Percentiles rank a stretch among this genome's conserved stretches.
Evolutionary conservation across 2,329 filamentous ascomycete species (phyloP).

Genomic region (Colletotrichum theobromicola): DNA sequence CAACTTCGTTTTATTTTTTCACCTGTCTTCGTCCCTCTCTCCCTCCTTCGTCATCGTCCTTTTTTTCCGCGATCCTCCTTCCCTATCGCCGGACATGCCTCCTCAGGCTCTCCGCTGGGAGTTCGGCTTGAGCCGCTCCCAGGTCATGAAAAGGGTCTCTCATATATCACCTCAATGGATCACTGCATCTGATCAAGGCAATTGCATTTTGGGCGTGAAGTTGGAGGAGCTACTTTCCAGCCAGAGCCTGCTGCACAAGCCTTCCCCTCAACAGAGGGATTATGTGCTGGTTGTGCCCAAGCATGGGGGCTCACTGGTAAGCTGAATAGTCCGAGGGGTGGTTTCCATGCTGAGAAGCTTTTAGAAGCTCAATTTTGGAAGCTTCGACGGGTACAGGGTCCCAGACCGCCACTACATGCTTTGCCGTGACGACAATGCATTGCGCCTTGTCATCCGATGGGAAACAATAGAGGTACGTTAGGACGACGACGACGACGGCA

Average conservation of each 20-base stretch:
- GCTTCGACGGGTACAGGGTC: not conserved
- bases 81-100: not conserved
- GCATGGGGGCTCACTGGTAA: not conserved
- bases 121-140: not conserved
- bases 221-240: not conserved
- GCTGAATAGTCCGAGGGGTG: not conserved
- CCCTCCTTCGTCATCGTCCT: not conserved
- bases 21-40: not conserved
- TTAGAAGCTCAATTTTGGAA: not conserved
- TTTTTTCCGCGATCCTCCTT: not conserved
- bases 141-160: not conserved
- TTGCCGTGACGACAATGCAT: not conserved
- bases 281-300: not conserved
- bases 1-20: not conserved
- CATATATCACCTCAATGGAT: not conserved
- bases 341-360: not conserved
- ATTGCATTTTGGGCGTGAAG: not conserved
- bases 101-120: not conserved
- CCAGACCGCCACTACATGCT: not conserved
- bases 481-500: not conserved
- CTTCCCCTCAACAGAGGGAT: not conserved
- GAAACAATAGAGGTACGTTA: not conserved
- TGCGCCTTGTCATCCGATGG: not conserved
- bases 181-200: not conserved
- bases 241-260: not conserved